Conservation (phyloP, 306 rosid genomes). For the Fagus sylvatica region DNA sequence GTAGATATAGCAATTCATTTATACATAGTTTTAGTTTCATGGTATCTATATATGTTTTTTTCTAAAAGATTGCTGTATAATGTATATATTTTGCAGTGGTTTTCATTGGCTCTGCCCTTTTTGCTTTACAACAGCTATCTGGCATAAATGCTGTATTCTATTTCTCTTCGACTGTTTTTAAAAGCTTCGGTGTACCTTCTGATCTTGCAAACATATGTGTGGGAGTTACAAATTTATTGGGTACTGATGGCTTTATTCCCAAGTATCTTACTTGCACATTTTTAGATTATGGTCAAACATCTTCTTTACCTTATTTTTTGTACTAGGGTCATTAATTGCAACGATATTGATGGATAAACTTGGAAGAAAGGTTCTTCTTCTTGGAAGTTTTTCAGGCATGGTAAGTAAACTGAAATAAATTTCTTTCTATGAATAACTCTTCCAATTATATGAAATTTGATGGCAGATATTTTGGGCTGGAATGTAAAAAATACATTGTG, state of each 20-base stretch:
- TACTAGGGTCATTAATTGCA: constrained; percentile 65
- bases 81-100: constrained; percentile 72
- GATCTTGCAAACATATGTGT: constrained; percentile 62
- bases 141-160: constrained; percentile 90
- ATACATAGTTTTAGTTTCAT: background rate
- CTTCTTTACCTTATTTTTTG: constrained; percentile 23
- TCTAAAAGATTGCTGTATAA: constrained; percentile 35
- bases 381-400: constrained; percentile 87
- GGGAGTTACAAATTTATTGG: constrained; percentile 70
- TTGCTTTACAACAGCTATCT: constrained; percentile 88
- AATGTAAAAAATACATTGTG: background rate
- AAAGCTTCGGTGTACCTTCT: constrained; percentile 73
- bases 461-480: constrained; percentile 8
- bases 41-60: constrained; percentile 15
- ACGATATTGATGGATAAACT: constrained; percentile 89
- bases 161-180: constrained; percentile 80
- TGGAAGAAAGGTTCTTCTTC: constrained; percentile 75
- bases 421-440: constrained; percentile 8
- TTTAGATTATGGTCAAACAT: constrained; percentile 20
- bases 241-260: constrained; percentile 38
- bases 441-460: constrained; percentile 4
- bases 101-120: constrained; percentile 78
- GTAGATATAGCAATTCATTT: constrained; percentile 29
- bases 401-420: constrained; percentile 44
- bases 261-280: constrained; percentile 3